phyloP scores from a whole-genome alignment of 352 stramenopile species.

The Phytophthora capsici region DNA sequence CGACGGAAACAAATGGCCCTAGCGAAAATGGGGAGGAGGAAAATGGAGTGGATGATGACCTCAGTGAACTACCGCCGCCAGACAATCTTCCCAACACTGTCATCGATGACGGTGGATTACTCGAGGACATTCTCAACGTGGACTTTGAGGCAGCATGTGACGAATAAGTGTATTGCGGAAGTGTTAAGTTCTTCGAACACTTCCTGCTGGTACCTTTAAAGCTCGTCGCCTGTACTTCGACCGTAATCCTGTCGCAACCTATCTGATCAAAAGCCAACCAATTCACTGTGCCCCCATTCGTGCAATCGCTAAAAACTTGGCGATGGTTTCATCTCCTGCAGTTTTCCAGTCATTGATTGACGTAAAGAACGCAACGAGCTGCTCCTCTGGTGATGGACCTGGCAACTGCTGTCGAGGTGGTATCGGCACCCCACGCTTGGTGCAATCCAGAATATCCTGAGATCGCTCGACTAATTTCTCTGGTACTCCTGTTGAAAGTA shows the following conservation, averaged over 20 bases:
- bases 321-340: conserved; percentile 46
- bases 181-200: conserved; percentile 19
- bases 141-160: conserved; percentile 50
- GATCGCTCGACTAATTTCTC: conserved; percentile 50
- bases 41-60: conserved; percentile 24
- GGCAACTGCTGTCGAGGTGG: conserved; percentile 25
- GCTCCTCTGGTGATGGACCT: conserved; percentile 48
- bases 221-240: not conserved
- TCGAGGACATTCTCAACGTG: conserved; percentile 63
- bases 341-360: conserved; percentile 62
- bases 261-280: conserved; percentile 25
- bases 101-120: conserved; percentile 42
- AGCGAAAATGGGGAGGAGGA: conserved; percentile 6
- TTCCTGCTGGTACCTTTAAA: not conserved
- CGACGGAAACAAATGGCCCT: conserved; percentile 2
- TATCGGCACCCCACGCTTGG: conserved; percentile 35
- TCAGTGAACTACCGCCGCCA: conserved; percentile 45
- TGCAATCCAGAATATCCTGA: conserved; percentile 50
- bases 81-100: conserved; percentile 44
- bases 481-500: conserved; percentile 46
- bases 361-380: conserved; percentile 51
- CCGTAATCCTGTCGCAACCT: conserved; percentile 20
- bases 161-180: conserved; percentile 21
- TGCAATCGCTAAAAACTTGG: conserved; percentile 62
- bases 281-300: conserved; percentile 46